These are phyloP conservation scores for Phytopythium delawarense DNA, from an alignment of 352 stramenopile genomes.

Conservation along the genomic window DNA sequence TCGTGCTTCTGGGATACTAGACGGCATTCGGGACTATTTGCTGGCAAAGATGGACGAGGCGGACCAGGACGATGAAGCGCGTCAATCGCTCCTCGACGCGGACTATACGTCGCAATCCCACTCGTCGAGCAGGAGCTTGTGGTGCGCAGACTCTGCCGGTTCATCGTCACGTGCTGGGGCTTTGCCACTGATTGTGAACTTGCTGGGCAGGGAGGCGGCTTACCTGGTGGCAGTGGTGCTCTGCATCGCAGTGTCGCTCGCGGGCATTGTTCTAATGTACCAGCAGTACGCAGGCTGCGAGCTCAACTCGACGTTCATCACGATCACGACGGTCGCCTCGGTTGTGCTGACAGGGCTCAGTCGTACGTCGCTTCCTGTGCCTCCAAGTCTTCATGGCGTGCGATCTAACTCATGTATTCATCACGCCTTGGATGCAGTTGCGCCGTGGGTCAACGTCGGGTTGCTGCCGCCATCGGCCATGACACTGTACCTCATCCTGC, in stretches of 20 bases:
- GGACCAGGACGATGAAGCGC: conserved; percentile 48
- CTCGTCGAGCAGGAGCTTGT: conserved; percentile 2
- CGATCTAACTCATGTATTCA: conserved; percentile 7
- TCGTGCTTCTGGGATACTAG: conserved; percentile 18
- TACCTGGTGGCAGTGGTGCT: conserved; percentile 50
- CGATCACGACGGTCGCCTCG: conserved; percentile 41
- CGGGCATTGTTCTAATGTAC: conserved; percentile 50
- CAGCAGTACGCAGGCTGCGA: conserved; percentile 42
- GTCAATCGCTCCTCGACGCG: conserved; percentile 35
- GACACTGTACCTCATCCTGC: conserved; percentile 55
- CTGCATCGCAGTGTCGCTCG: conserved; percentile 24
- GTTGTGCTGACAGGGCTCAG: conserved; percentile 48
- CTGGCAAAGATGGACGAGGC: conserved; percentile 65
- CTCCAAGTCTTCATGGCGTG: neutral
- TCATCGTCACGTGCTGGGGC: neutral
- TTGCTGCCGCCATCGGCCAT: conserved; percentile 53
- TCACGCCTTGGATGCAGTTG: conserved; percentile 23
- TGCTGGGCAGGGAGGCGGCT: conserved; percentile 35
- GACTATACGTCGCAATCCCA: conserved; percentile 4
- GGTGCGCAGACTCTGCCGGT: neutral
- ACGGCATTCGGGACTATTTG: conserved; percentile 63
- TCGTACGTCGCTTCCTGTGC: conserved; percentile 17
- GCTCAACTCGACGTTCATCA: conserved; percentile 59
- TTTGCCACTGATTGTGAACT: neutral
- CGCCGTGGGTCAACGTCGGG: conserved; percentile 52